Evolutionary conservation across 1,284 basidiomycete genomes (phyloP), one percentile per base, ranked within the genome.

Genomic region (Pseudozyma hubeiensis): DNA sequence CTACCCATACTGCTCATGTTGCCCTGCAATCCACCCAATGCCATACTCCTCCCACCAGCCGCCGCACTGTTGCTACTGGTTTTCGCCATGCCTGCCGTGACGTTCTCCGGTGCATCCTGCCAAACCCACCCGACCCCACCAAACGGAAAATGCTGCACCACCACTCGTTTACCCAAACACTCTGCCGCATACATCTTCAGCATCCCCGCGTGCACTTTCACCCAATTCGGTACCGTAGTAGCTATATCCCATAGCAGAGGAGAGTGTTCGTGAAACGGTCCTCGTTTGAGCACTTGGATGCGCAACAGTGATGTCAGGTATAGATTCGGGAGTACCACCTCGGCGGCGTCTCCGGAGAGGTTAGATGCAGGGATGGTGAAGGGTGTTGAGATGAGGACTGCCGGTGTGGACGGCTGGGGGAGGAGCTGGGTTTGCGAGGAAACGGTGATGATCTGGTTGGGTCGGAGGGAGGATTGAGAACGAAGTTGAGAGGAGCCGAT

Each of bases 121-220:
- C 66, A 75, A 13, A 61, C 60, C 24, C 44, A 81, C 4, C 79
- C 82, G 1, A 73, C 69, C 43, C 79, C 81, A 10, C 94, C 95
- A 30, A 98, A 88, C 34, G 91, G 91, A 46, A 98, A 88, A 81
- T 97, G 95, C 85, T 99, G 96, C 13, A 98, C 94, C 4, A 98
- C 96, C 13, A 97, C 95, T n/a, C 91, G 89, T 85, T 98, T 98
- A 10, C 91, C 90, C 33, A 97, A 86, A n/a, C 97, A 94, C 85
- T 99, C 96, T 14, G 91, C 94, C 88, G 92, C 89, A 85, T 95
- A 99, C 95, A 99, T 98, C 87, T 97, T 97, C 79, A 93, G 88
- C 72, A 98, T 85, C 3, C 97, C 97, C 6, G 88, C 88, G 82
- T 95, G 92, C 17, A 96, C 92, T 84, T 98, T 98, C 37, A 87